Conservation (phyloP, 345 rosid genomes). For the Toxicodendron radicans region DNA sequence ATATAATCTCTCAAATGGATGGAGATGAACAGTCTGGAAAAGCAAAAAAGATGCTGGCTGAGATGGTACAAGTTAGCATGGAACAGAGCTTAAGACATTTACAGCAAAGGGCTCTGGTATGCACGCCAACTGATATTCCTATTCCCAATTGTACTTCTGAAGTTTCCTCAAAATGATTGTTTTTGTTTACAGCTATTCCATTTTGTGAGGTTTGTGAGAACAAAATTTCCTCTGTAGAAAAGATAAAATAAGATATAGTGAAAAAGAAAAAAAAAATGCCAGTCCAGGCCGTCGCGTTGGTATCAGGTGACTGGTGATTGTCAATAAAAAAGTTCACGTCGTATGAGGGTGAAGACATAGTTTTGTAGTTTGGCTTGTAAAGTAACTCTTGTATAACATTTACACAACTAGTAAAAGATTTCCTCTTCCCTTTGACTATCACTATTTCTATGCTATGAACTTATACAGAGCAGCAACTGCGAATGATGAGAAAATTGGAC, state of each 20-base stretch:
- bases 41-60: conserved; percentile 94
- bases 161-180: conserved; percentile 48
- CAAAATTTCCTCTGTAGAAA: conserved; percentile 32
- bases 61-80: conserved; percentile 99
- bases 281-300: conserved; percentile 74
- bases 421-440: neutral
- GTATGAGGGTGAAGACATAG: conserved; percentile 19
- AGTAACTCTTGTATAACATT: conserved; percentile 29
- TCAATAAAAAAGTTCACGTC: conserved; percentile 31
- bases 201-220: conserved; percentile 23
- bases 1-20: conserved; percentile 84
- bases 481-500: neutral
- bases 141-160: conserved; percentile 49
- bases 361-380: conserved; percentile 39
- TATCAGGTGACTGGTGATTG: conserved; percentile 72
- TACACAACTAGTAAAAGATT: conserved; percentile 18
- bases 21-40: conserved; percentile 89
- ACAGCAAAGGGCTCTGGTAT: conserved; percentile 87
- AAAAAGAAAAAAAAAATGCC: conserved; percentile 42
- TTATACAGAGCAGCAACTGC: too few species aligned
- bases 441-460: neutral
- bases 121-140: conserved; percentile 66
- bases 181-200: neutral
- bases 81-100: conserved; percentile 94
- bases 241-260: conserved; percentile 22